These are phyloP conservation scores for Triticum turgidum DNA, from an alignment of 176 grass and related monocot species.

Conservation along the genomic window DNA sequence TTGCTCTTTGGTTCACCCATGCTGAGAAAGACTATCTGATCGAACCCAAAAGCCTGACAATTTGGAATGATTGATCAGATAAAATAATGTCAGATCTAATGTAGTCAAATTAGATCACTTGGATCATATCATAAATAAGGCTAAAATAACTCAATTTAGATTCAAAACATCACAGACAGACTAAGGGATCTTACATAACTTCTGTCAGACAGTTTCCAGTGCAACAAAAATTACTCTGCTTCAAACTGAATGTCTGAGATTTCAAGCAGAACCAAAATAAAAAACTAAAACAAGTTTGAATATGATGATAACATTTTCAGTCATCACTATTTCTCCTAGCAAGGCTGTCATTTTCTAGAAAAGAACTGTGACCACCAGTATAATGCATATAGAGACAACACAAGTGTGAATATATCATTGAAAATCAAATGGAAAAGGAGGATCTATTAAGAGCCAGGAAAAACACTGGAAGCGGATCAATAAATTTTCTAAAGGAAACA, in stretches of 20 bases:
- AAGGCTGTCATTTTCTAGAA: background rate
- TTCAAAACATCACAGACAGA: background rate
- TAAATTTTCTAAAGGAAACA: background rate
- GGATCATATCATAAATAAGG: background rate
- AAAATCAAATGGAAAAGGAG: background rate
- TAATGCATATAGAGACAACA: background rate
- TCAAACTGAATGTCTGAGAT: background rate
- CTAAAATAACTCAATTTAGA: background rate
- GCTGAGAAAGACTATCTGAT: background rate
- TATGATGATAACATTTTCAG: background rate
- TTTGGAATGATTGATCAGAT: background rate
- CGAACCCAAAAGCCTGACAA: background rate
- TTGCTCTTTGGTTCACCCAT: conserved; percentile 15
- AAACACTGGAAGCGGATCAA: background rate
- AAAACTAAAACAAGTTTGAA: background rate
- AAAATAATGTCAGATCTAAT: conserved; percentile 4
- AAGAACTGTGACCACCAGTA: background rate
- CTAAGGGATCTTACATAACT: background rate
- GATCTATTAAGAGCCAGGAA: background rate
- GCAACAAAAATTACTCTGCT: background rate
- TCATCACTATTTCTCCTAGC: background rate
- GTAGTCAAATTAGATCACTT: background rate
- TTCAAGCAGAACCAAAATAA: background rate
- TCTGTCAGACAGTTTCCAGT: background rate
- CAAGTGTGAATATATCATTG: background rate